Evolutionary conservation across 768 basidiomycete species (phyloP).

Genomic region (Russula sp.): DNA sequence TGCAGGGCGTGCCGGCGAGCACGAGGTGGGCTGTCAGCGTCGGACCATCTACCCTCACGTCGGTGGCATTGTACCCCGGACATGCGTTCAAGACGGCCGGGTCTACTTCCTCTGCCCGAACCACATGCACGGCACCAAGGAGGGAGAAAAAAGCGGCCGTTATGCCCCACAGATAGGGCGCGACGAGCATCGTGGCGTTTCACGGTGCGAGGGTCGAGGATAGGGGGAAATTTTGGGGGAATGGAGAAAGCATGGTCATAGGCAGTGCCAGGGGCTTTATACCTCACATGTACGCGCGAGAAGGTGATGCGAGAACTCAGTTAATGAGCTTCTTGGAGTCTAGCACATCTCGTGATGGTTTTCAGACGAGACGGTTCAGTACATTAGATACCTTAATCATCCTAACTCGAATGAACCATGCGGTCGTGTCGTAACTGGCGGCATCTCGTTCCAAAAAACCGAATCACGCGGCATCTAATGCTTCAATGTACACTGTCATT

Average conservation of each 20-base stretch:
- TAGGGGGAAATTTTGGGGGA: not conserved
- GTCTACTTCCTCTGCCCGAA: constrained; percentile 26
- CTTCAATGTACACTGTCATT: constrained; percentile 16
- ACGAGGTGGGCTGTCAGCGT: constrained; percentile 46
- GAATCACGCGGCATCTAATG: not conserved
- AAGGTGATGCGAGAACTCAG: too few relatives aligned
- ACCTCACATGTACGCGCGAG: too few relatives aligned
- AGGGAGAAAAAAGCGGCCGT: not conserved
- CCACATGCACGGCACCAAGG: not conserved
- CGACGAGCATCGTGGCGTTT: not conserved
- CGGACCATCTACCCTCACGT: constrained; percentile 36
- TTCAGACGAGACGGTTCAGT: too few relatives aligned
- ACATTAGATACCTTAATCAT: too few relatives aligned
- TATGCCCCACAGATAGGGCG: not conserved
- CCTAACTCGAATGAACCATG: too few relatives aligned
- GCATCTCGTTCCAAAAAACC: too few relatives aligned
- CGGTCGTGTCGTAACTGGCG: too few relatives aligned
- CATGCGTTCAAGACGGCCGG: constrained; percentile 44
- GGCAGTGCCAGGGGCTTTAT: not conserved
- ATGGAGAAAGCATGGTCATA: not conserved
- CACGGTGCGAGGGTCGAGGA: not conserved
- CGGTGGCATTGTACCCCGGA: constrained; percentile 50
- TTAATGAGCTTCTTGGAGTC: too few relatives aligned
- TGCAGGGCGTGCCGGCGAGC: constrained; percentile 49
- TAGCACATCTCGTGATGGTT: too few relatives aligned